Evolutionary conservation across 345 rosid species (phyloP), one percentile per base, ranked within the genome.

Genomic region (Viola odorata): DNA sequence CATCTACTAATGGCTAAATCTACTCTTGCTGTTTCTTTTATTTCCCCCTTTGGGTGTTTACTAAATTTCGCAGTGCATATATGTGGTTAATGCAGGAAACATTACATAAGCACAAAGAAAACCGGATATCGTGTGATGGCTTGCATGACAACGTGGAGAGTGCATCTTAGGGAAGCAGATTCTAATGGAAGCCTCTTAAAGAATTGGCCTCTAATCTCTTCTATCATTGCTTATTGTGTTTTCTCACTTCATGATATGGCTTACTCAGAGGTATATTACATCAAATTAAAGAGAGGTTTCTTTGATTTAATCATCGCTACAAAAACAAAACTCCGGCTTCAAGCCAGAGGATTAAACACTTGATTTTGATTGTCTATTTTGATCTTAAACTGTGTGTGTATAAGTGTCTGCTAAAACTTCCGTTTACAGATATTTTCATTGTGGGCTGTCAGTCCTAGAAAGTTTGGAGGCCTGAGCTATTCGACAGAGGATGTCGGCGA

Each of bases 171-270:
- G 72, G 61, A 61, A 70, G 53, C 50, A 64, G 69, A 64, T 67
- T 63, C 72, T 13, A 66, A 57, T 42, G 65, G 66, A 44, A 80
- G 83, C 42, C 88, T 94, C 15, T 11, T 82, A 38, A 78, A 48
- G 71, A 94, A 91, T 71, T 94, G 96, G 97, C 97, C 99, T 65
- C 72, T 90, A 10, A 74, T 94, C 74, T 94, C 99, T 50, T 83
- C 99, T 37, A 84, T 90, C 49, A 72, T 90, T 9, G 97, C 86
- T 50, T 90, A 94, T 58, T 90, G 92, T 42, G 60, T 90, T 70
- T 86, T 90, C 75, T 85, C 97, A 11, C 95, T 94, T 57, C 92
- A 86, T 60, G 96, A 94, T 65, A 90, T 94, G 97, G 96, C 97
- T 67, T 94, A 90, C 77, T 54, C 92, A 3, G 96, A 94, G 96